These are phyloP conservation scores for Trametopsis cervina DNA, from an alignment of 768 basidiomycete genomes.

Conservation along the genomic window DNA sequence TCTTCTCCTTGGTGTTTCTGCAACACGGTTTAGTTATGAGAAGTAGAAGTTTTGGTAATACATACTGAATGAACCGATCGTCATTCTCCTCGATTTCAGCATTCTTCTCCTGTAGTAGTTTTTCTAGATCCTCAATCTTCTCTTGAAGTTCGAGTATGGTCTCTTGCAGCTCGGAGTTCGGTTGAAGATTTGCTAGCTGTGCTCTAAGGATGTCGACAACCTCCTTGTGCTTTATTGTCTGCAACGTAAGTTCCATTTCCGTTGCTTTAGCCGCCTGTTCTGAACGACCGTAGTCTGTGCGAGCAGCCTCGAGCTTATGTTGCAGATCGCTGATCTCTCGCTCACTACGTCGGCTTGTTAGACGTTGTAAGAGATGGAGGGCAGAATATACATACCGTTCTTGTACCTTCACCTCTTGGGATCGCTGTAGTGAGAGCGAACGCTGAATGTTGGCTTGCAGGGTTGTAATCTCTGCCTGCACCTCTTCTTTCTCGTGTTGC, in stretches of 20 bases:
- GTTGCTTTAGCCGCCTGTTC: constrained; percentile 56
- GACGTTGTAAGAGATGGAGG: neutral
- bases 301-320: constrained; percentile 34
- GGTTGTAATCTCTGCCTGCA: constrained; percentile 51
- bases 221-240: constrained; percentile 60
- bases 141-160: constrained; percentile 57
- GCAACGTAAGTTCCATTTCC: constrained; percentile 60
- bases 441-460: constrained; percentile 64
- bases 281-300: constrained; percentile 39
- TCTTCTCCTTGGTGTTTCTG: constrained; percentile 76
- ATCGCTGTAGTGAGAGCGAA: constrained; percentile 50
- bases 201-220: constrained; percentile 50
- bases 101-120: constrained; percentile 59
- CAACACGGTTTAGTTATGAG: neutral
- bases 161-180: constrained; percentile 48
- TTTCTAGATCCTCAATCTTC: constrained; percentile 71
- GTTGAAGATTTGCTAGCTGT: constrained; percentile 45
- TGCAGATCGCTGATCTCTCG: constrained; percentile 31
- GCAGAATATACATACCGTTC: constrained; percentile 41
- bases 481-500: constrained; percentile 42
- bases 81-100: constrained; percentile 81
- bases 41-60: constrained; percentile 8
- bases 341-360: constrained; percentile 34
- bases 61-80: constrained; percentile 73
- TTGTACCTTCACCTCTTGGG: constrained; percentile 55